Evolutionary conservation across 2,329 filamentous ascomycete genomes (phyloP), one percentile per base, ranked within the genome.

Genomic region (Cercospora sojina): DNA sequence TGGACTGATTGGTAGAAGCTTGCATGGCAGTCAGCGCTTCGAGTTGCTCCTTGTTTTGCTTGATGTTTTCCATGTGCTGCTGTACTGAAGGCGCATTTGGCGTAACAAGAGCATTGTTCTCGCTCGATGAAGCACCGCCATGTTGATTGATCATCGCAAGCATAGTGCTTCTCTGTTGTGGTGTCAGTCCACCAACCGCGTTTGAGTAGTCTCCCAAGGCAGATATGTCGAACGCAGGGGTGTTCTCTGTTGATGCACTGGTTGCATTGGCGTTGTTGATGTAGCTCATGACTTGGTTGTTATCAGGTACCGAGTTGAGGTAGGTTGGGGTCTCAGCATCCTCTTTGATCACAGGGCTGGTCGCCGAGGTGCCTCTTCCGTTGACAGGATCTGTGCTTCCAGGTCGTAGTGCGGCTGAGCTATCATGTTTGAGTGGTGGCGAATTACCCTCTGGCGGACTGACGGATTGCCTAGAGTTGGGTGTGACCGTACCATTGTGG

Each of bases 1-100:
- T 62, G 3, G 47, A 56, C 32, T 62, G 47, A 35, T 62, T 62
- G 31, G 49, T 62, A 7, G 60, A 62, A 10, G 60, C 60, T 75
- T 96, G 91, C 73, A 97, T 83, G 51, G 89, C 89, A 69, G 91
- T 87, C 2, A 98, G 83, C 31, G 90, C 85, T 60, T 95, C 91
- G 29, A 97, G 86, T 69, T 96, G 91, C 13, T 89, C 83, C 68
- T 90, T 85, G 4, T 90, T 93, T 67, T 86, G 86, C 55, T 84
- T 86, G 68, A 95, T 86, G 43, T 88, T 84, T 59, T 86, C 83
- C 20, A 92, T 80, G 25, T 62, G 57, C 13, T 82, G 80, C 0
- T 85, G 83, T 79, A 86, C 84, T 1, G 82, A 79, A 0, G 86
- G 85, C 0, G 86, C 81, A 12, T 79, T 82, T 3, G 86, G 85